Base-by-base conservation (phyloP, 306 rosid genomes). In the Cucurbita pepo region DNA sequence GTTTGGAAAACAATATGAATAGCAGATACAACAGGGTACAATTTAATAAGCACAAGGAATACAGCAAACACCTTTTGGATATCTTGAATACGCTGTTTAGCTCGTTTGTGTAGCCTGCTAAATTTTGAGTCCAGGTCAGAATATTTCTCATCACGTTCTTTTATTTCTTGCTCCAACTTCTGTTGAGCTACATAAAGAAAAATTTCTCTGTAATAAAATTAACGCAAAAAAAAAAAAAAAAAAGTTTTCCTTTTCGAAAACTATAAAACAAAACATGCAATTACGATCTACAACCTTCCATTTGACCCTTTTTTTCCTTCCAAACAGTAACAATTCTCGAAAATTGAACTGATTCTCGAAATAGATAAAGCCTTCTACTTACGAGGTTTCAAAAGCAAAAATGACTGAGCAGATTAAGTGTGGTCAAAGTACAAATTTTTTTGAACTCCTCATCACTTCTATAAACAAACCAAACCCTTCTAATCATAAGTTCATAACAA, bases 21-120 rank as follows among this genome's bases (percentile, higher is more conserved):
- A 54, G 62, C 37, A 78, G 13, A 14, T 34, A 53, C 47, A 19
- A 25, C 21, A 37, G 36, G 19, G 53, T 80, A 51, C 30, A 15
- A 52, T 65, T 57, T 72, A 40, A 41, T 63, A 41, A 57, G 61
- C 66, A 71, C 11, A 30, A 56, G 63, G 52, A 78, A 75, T 69
- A 45, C 78, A 66, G 13, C 38, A 50, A 67, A 51, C 81, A 91
- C 97, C 97, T 89, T 91, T 77, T 95, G 99, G 79, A 95, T 65
- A 67, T 95, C 99, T 82, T 95, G 99, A 83, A 95, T 95, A 12
- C 99, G 96, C 71, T 95, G 99, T 79, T 95, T 95, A 59, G 99
- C 99, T 77, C 99, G 85, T 82, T 95, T 95, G 78, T 91, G 99
- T 82, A 95, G 97, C 86, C 97, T 82, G 76, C 80, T 86, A 74